Evolutionary conservation across 2,329 filamentous ascomycete species (phyloP).

Genomic region (Trichoderma pleuroti): DNA sequence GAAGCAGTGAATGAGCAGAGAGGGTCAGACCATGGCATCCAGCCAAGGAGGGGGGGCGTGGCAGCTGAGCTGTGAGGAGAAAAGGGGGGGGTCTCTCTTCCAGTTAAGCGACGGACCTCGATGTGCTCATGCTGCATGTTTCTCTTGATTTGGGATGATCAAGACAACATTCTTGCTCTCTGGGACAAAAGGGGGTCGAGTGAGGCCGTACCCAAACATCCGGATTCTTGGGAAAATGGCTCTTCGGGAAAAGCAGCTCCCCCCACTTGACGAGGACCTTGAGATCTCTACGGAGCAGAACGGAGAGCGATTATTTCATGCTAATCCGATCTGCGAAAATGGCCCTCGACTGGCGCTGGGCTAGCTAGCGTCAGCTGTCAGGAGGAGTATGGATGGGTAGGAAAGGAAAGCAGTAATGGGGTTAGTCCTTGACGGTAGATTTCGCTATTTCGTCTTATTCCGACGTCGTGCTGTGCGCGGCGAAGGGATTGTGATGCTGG

Average conservation of each 20-base stretch:
- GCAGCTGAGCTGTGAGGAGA: neutral
- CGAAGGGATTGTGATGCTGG: neutral
- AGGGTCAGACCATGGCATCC: neutral
- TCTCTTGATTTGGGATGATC: neutral
- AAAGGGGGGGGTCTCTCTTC: too few species aligned
- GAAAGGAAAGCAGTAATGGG: neutral
- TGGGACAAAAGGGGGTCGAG: neutral
- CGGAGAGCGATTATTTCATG: neutral
- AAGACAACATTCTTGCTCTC: neutral
- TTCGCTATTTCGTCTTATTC: neutral
- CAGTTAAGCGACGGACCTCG: neutral
- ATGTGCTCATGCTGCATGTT: neutral
- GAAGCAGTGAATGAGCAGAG: neutral
- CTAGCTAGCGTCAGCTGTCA: constrained; percentile 1
- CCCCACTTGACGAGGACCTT: neutral
- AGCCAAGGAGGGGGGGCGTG: neutral
- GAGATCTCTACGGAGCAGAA: neutral
- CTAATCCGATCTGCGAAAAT: constrained; percentile 3
- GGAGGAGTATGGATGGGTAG: neutral
- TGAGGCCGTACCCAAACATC: neutral
- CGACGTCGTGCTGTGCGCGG: neutral
- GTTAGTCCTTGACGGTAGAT: neutral
- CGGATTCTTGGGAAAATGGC: constrained; percentile 1
- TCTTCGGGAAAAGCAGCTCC: neutral
- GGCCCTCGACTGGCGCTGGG: neutral